Percentiles rank a stretch among this genome's conserved stretches.
Evolutionary conservation across 2,329 filamentous ascomycete species (phyloP).

Genomic region (Macroventuria anomochaeta): DNA sequence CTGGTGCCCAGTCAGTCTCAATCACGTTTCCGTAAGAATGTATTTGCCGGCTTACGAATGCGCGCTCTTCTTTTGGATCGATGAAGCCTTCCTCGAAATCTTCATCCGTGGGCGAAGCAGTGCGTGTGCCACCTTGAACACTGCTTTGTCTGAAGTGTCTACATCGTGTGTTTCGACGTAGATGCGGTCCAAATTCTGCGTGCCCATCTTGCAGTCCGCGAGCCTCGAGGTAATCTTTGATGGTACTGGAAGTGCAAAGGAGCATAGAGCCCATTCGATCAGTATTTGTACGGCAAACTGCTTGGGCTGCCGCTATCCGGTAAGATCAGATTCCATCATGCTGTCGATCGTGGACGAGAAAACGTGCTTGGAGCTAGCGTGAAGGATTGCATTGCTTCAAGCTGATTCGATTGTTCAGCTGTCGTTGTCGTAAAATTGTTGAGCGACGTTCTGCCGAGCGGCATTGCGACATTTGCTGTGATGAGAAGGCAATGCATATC

Average conservation of each 20-base stretch:
- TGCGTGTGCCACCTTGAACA: not conserved
- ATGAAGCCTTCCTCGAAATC: not conserved
- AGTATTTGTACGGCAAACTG: too few species aligned
- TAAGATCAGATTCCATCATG: not conserved
- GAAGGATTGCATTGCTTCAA: not conserved
- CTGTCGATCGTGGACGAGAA: not conserved
- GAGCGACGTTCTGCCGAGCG: not conserved
- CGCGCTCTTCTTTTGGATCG: not conserved
- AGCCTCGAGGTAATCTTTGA: not conserved
- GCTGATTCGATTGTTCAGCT: not conserved
- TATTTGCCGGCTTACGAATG: not conserved
- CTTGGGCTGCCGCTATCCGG: too few species aligned
- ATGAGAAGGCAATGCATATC: not conserved
- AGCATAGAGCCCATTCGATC: too few species aligned
- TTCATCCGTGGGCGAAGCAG: not conserved
- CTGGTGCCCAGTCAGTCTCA: too few species aligned
- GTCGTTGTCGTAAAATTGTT: not conserved
- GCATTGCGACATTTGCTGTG: constrained; percentile 1
- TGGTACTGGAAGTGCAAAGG: not conserved
- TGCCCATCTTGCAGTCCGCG: not conserved
- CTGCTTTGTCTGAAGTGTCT: not conserved
- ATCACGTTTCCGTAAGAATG: not conserved
- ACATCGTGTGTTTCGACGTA: not conserved
- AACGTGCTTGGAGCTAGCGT: not conserved
- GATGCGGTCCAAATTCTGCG: not conserved